Conservation (phyloP, 1,284 basidiomycete species). For the Ceratobasidium sp. region DNA sequence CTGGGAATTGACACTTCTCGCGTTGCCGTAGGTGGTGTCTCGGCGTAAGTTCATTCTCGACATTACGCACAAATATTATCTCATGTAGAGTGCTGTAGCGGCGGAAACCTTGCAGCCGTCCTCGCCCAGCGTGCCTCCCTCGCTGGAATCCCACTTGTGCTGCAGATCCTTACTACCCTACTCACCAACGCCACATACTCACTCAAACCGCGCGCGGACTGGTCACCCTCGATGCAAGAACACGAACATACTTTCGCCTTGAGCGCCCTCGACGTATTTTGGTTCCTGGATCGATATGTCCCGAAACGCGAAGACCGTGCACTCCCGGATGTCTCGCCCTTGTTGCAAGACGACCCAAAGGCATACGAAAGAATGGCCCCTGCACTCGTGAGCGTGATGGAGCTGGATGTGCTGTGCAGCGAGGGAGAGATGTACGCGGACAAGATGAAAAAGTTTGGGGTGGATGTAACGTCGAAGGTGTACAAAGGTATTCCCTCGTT, state of each 20-base stretch:
- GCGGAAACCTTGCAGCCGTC: conserved; percentile 76
- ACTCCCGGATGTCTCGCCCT: conserved; percentile 75
- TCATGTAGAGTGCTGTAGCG: too few relatives aligned
- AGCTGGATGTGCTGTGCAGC: conserved; percentile 72
- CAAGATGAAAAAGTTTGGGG: conserved; percentile 68
- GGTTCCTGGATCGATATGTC: conserved; percentile 76
- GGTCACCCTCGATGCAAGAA: conserved; percentile 63
- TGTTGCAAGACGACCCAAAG: conserved; percentile 56
- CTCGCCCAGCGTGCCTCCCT: conserved; percentile 70
- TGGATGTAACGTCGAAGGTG: conserved; percentile 64
- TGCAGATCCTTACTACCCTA: conserved; percentile 75
- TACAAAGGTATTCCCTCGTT: conserved; percentile 61
- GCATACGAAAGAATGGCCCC: conserved; percentile 60
- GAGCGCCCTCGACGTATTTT: conserved; percentile 71
- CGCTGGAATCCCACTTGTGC: conserved; percentile 65
- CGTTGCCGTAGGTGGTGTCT: conserved; percentile 73
- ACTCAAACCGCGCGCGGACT: conserved; percentile 51
- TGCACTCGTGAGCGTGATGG: conserved; percentile 67
- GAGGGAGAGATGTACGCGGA: conserved; percentile 72
- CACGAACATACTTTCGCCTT: conserved; percentile 71
- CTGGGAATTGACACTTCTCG: conserved; percentile 59
- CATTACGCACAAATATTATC: too few relatives aligned
- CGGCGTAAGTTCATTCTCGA: conserved; percentile 61
- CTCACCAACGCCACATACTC: conserved; percentile 71
- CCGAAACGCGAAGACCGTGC: conserved; percentile 68